phyloP scores from a whole-genome alignment of 495 filamentous ascomycete species.

The Aspergillus heteromorphus region DNA sequence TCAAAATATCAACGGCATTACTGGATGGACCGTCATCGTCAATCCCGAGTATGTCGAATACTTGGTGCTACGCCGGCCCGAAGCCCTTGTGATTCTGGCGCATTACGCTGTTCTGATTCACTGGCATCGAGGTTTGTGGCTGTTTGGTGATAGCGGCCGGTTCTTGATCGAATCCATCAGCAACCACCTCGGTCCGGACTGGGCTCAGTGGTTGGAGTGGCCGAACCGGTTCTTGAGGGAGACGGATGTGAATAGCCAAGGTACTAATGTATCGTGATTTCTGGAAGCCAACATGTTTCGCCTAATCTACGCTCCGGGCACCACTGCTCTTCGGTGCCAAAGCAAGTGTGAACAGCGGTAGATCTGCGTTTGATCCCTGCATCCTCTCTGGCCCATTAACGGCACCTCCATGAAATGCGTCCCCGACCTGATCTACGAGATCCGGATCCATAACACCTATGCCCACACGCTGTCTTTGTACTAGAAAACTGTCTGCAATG shows the following conservation, averaged over 20 bases:
- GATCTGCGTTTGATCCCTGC: conserved; percentile 42
- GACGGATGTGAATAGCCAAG: neutral
- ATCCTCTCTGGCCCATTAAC: conserved; percentile 34
- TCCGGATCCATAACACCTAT: conserved; percentile 30
- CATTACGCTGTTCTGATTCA: conserved; percentile 36
- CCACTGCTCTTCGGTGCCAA: conserved; percentile 19
- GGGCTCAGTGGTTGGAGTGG: conserved; percentile 13
- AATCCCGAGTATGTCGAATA: conserved; percentile 26
- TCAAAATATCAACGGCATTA: conserved; percentile 11
- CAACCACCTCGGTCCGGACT: conserved; percentile 4
- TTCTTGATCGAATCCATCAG: conserved; percentile 10
- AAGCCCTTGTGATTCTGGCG: conserved; percentile 40
- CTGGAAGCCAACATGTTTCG: neutral
- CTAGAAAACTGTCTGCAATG: neutral
- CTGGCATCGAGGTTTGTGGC: conserved; percentile 28
- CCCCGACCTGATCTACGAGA: conserved; percentile 36
- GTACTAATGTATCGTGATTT: neutral
- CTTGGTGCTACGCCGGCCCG: conserved; percentile 25
- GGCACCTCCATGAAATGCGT: conserved; percentile 30
- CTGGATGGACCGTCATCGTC: conserved; percentile 30
- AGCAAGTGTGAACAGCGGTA: conserved; percentile 27
- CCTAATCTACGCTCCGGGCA: conserved; percentile 18
- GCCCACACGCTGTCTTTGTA: conserved; percentile 6
- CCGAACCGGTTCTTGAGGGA: conserved; percentile 3
- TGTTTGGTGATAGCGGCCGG: conserved; percentile 19